Percentiles rank a stretch among this genome's conserved stretches.
Evolutionary conservation across 768 basidiomycete genomes (phyloP).

Genomic region (Phaffia australis): DNA sequence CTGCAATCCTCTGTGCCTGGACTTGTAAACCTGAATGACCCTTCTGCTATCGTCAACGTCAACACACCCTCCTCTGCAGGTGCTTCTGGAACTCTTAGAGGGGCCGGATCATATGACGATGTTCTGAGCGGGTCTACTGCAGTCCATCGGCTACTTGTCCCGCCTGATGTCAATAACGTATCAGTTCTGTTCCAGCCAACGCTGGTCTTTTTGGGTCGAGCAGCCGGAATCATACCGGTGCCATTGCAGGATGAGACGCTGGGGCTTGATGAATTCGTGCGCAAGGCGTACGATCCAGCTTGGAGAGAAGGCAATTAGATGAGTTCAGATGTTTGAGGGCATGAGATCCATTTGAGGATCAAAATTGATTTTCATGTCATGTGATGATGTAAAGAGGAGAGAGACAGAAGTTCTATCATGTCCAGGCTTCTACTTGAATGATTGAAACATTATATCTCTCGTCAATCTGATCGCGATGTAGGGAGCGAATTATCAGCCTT

Average conservation of each 20-base stretch:
- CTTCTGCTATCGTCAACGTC: neutral
- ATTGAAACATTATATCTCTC: no score
- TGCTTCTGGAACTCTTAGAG: no score
- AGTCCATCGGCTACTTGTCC: conserved; percentile 75
- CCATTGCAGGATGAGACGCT: conserved; percentile 43
- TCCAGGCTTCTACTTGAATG: no score
- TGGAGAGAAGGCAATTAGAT: conserved; percentile 77
- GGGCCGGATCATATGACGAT: neutral
- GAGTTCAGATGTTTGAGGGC: conserved; percentile 39
- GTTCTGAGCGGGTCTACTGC: conserved; percentile 30
- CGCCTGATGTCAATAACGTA: conserved; percentile 88
- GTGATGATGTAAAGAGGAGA: conserved; percentile 48
- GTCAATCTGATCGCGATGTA: no score
- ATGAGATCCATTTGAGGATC: no score
- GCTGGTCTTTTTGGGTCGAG: conserved; percentile 64
- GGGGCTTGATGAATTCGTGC: conserved; percentile 74
- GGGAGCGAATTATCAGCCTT: no score
- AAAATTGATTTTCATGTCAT: conserved; percentile 45
- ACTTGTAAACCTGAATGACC: conserved; percentile 49
- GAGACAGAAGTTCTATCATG: neutral
- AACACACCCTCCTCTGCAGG: neutral
- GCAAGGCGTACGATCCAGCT: conserved; percentile 85
- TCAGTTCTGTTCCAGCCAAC: conserved; percentile 91
- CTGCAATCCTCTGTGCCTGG: conserved; percentile 90
- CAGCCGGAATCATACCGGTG: conserved; percentile 60